Conservation (phyloP, 2,329 filamentous ascomycete genomes). For the Trichoderma guizhouense region DNA sequence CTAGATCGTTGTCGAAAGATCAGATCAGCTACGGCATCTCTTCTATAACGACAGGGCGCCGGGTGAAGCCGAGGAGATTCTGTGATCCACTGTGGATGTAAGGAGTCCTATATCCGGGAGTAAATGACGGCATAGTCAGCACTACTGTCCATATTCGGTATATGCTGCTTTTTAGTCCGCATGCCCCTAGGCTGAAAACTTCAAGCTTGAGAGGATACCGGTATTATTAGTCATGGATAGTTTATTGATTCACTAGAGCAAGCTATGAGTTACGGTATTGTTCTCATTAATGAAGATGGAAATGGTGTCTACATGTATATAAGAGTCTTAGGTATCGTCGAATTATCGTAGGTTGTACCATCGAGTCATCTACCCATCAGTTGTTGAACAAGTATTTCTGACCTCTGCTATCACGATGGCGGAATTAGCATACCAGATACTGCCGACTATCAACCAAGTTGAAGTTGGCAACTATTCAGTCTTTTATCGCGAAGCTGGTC, state of each 20-base stretch:
- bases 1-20: neutral
- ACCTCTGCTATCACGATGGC: neutral
- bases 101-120: neutral
- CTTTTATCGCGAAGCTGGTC: constrained; percentile 40
- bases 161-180: neutral
- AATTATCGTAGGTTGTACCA: neutral
- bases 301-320: neutral
- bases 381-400: neutral
- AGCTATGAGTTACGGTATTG: neutral
- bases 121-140: neutral
- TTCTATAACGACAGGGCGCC: neutral
- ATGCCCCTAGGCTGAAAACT: neutral
- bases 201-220: neutral
- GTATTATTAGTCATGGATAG: neutral
- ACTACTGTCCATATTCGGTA: neutral
- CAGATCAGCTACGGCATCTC: neutral
- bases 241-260: neutral
- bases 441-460: constrained; percentile 17
- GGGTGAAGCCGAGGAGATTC: neutral
- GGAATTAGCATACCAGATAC: constrained; percentile 1
- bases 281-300: neutral
- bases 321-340: neutral
- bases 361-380: neutral
- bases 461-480: constrained; percentile 35
- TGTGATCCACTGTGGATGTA: neutral